Evolutionary conservation across 2,329 filamentous ascomycete genomes (phyloP).

Genomic region (Xylariaceae sp.): DNA sequence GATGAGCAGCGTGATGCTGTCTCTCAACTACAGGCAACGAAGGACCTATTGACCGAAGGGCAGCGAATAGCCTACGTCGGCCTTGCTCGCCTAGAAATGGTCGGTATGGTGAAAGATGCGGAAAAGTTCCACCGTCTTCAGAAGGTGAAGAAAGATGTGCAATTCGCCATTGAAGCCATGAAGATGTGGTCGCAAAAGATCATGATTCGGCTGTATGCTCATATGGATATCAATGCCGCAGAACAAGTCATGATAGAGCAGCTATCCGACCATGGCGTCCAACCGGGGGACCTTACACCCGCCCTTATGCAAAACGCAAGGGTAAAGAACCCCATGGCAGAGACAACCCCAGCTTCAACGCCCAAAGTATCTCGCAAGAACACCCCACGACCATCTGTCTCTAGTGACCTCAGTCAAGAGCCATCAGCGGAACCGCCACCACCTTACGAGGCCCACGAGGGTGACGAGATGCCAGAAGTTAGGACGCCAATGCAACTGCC

Average conservation of each 20-base stretch:
- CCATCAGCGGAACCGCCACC: conserved; percentile 49
- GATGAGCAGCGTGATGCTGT: conserved; percentile 83
- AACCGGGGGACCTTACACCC: conserved; percentile 76
- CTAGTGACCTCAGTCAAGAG: conserved; percentile 39
- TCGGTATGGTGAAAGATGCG: conserved; percentile 67
- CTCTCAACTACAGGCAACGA: conserved; percentile 91
- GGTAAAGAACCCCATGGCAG: conserved; percentile 85
- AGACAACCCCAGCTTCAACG: conserved; percentile 24
- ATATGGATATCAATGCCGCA: conserved; percentile 90
- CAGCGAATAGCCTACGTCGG: conserved; percentile 96
- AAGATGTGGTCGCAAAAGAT: conserved; percentile 98
- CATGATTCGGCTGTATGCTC: conserved; percentile 89
- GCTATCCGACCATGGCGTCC: conserved; percentile 84
- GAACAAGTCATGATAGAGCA: conserved; percentile 99
- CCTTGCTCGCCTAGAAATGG: conserved; percentile 75
- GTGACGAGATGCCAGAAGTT: conserved; percentile 71
- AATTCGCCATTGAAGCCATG: conserved; percentile 68
- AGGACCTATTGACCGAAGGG: conserved; percentile 89
- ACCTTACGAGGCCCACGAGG: conserved; percentile 59
- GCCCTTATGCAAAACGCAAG: conserved; percentile 86
- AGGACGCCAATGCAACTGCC: conserved; percentile 79
- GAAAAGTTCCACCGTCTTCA: conserved; percentile 59
- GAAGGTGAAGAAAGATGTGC: conserved; percentile 66
- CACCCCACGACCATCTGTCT: conserved; percentile 31
- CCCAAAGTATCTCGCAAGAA: conserved; percentile 24